Conservation (phyloP, 805 yeast species). For the Lipomyces orientalis region DNA sequence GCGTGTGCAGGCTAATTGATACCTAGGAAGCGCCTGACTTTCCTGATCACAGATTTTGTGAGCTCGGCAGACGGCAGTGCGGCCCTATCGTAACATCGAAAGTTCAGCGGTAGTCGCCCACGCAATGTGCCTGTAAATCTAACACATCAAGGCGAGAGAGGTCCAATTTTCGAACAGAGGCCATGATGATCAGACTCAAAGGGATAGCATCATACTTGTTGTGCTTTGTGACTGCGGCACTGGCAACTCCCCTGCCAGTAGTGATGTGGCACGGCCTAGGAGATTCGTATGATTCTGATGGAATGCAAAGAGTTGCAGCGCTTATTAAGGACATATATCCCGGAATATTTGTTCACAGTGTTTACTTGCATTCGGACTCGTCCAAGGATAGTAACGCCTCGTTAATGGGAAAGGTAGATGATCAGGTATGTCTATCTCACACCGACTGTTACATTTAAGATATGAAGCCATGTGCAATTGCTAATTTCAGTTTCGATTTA, state of each 20-base stretch:
- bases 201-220: not conserved
- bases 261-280: slow-evolving; percentile 89
- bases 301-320: slow-evolving; percentile 56
- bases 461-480: not conserved
- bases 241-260: slow-evolving; percentile 51
- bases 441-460: too few relatives aligned
- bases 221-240: slow-evolving; percentile 4
- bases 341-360: slow-evolving; percentile 57
- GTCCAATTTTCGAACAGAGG: not conserved
- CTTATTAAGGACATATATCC: slow-evolving; percentile 56
- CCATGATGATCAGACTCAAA: not conserved
- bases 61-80: not conserved
- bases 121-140: not conserved
- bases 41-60: too few relatives aligned
- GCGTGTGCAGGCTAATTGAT: too few relatives aligned
- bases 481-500: not conserved
- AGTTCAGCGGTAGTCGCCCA: not conserved
- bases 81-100: not conserved
- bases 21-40: too few relatives aligned
- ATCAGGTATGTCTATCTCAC: slow-evolving; percentile 46
- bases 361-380: slow-evolving; percentile 57
- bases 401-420: slow-evolving; percentile 63
- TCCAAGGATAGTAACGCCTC: slow-evolving; percentile 60
- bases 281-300: slow-evolving; percentile 67
- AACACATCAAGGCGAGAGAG: not conserved